Base-by-base conservation (phyloP, 2,329 filamentous ascomycete species). In the Fusarium sp. region DNA sequence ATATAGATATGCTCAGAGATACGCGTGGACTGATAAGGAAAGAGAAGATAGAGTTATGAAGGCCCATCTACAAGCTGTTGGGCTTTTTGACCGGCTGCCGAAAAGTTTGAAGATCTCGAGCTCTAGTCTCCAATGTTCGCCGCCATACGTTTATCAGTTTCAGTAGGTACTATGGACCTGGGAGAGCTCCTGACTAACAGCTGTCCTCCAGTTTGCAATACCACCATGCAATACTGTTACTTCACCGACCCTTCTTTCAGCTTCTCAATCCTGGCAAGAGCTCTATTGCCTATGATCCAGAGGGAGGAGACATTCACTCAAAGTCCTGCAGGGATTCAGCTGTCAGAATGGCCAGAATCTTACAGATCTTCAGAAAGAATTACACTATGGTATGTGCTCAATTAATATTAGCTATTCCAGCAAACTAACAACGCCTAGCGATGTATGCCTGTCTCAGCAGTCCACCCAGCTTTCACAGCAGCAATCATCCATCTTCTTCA, bases 291-390 rank as follows among this genome's bases (percentile, higher is more conserved):
- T 74, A 74, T 35, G 72, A 74, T 4, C 58, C 71, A 3, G 67
- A 74, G 2, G 71, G 71, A 3, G 58, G 73, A 2, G 72, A 74
- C 5, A 56, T 74, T 5, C 72, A 74, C 13, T 74, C 72, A 6
- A 62, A 60, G 23, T 69, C 72, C 5, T 67, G 63, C 35, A 65
- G 59, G 10, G 47, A 61, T 3, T 74, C 72, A 15, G 72, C 72
- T 3, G 38, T 66, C 2, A 69, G 60, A 8, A 74, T 71, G 2
- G 40, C 71, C 0, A 74, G 58, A 7, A 74, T 74, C 9, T 28
- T 72, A 9, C 72, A 65, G 3, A 74, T 74, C 18, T 74, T 72
- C n/a, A 52, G 53, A 9, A 74, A 73, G 5, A 74, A 74, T 6
- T 74, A 65, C 19, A 72, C 67, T 28, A 71, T 38, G 12, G 62